A percentile compares a stretch with the other conserved stretches of the same genome.
Evolutionary conservation across 192 early-diverging fungal species (phyloP).

Genomic region (Entomortierella chlamydospora): DNA sequence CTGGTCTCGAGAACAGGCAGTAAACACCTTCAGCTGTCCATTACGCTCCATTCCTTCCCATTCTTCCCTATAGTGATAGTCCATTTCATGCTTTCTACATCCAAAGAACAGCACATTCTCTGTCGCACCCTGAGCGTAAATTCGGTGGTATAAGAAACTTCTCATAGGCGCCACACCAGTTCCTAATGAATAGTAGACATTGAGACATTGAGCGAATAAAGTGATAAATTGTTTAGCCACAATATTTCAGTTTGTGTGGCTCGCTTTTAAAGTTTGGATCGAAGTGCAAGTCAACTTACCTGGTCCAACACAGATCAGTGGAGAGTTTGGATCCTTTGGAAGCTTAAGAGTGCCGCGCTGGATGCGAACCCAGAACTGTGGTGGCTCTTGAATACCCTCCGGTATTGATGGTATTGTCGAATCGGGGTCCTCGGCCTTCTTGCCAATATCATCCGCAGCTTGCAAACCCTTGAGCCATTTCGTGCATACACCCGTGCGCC

Average conservation of each 20-base stretch:
- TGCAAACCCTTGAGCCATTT: slow-evolving; percentile 66
- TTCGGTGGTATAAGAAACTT: slow-evolving; percentile 46
- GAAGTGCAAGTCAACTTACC: slow-evolving; percentile 49
- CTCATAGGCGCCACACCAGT: slow-evolving; percentile 96
- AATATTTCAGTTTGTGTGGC: no score
- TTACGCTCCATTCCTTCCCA: slow-evolving; percentile 65
- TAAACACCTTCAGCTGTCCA: slow-evolving; percentile 68
- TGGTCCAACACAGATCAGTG: slow-evolving; percentile 87
- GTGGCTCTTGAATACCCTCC: background rate
- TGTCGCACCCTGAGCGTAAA: slow-evolving; percentile 41
- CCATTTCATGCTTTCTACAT: slow-evolving; percentile 74
- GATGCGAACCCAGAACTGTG: slow-evolving; percentile 60
- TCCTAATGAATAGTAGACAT: slow-evolving; percentile 42
- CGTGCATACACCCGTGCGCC: slow-evolving; percentile 86
- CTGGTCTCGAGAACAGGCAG: slow-evolving; percentile 93
- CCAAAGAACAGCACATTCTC: slow-evolving; percentile 90
- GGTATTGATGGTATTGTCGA: background rate
- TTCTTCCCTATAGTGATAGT: slow-evolving; percentile 81
- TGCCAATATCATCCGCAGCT: slow-evolving; percentile 3
- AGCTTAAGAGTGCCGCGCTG: slow-evolving; percentile 74
- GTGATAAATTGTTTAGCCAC: background rate
- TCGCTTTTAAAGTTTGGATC: no score
- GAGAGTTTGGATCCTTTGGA: slow-evolving; percentile 64
- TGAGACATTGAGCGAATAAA: background rate
- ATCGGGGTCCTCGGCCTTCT: background rate